Evolutionary conservation across 805 yeast species (phyloP), one percentile per base, ranked within the genome.

Genomic region (Pichia ethanolica): DNA sequence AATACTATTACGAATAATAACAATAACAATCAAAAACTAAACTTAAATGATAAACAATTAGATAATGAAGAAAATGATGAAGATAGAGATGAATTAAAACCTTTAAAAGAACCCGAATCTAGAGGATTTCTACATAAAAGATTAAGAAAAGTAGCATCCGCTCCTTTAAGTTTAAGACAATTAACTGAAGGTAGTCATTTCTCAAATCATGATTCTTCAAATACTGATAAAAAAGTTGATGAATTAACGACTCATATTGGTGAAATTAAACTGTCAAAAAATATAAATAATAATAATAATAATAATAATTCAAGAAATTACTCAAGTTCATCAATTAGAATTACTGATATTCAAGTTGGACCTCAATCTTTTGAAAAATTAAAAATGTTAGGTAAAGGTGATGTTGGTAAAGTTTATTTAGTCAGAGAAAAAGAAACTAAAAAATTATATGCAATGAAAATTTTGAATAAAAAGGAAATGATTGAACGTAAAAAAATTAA

Each of bases 371-470:
- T 93, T 64, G 97, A 90, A 56, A 91, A 89, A 63, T 79, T 93
- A 47, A 81, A 87, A 57, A 70, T 93, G n/a, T 70, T 93, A 45
- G 99, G 99, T 5, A 88, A 88, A 62, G 99, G 99, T 50, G 99
- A 93, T 61, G 98, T 93, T 36, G 99, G 99, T 4, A 90, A 89
- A 64, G 99, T 93, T 27, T 93, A 87, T 60, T 70, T 93, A 30
- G 99, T 93, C 5, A 77, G 85, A 53, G 97, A 95, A 59, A 88
- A 86, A 62, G 69, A 74, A 37, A 74, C 90, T 3, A 80, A 82
- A 55, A 79, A 82, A 55, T 68, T 89, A 35, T 93, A 82, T 63
- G 99, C 99, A 6, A 85, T 93, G 91, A 93, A 93, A 63, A 88
- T 93, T 3, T 71, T 91, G 50, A 81, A 80, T 63, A 93, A 93